Percentiles rank a stretch among this genome's conserved stretches.
These are phyloP conservation scores for Tylopilus sp. DNA, from an alignment of 1,284 basidiomycete genomes.

Conservation along the genomic window DNA sequence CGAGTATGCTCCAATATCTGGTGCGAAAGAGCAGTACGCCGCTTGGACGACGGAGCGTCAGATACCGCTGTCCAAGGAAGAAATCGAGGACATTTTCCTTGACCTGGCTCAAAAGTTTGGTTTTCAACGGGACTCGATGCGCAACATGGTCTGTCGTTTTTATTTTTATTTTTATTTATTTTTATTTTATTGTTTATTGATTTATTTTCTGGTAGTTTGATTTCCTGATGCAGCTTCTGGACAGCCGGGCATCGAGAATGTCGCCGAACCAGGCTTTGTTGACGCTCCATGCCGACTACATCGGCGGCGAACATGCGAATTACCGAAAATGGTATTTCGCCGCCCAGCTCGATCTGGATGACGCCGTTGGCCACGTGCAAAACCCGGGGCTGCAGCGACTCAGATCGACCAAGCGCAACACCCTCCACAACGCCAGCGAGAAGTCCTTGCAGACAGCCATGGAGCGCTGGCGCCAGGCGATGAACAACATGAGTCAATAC, in stretches of 20 bases:
- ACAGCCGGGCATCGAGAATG: constrained; percentile 96
- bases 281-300: constrained; percentile 97
- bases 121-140: constrained; percentile 90
- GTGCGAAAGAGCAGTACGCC: constrained; percentile 76
- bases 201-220: constrained; percentile 62
- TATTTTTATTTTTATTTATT: constrained; percentile 2
- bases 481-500: constrained; percentile 99
- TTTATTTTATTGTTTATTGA: constrained; percentile 3
- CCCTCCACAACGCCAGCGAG: constrained; percentile 48
- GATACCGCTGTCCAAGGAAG: constrained; percentile 95
- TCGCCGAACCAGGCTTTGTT: constrained; percentile 91
- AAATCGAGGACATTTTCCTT: constrained; percentile 98
- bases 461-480: constrained; percentile 93
- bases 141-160: constrained; percentile 68
- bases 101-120: constrained; percentile 99
- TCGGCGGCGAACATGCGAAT: constrained; percentile 94
- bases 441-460: constrained; percentile 87
- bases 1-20: constrained; percentile 48
- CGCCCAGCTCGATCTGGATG: constrained; percentile 96
- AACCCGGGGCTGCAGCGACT: constrained; percentile 87
- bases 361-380: constrained; percentile 89
- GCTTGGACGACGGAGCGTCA: constrained; percentile 90
- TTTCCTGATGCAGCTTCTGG: constrained; percentile 96
- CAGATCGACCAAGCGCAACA: constrained; percentile 53
- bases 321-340: constrained; percentile 99